Evolutionary conservation across 2,329 filamentous ascomycete genomes (phyloP).

Genomic region (Exophiala spinifera): DNA sequence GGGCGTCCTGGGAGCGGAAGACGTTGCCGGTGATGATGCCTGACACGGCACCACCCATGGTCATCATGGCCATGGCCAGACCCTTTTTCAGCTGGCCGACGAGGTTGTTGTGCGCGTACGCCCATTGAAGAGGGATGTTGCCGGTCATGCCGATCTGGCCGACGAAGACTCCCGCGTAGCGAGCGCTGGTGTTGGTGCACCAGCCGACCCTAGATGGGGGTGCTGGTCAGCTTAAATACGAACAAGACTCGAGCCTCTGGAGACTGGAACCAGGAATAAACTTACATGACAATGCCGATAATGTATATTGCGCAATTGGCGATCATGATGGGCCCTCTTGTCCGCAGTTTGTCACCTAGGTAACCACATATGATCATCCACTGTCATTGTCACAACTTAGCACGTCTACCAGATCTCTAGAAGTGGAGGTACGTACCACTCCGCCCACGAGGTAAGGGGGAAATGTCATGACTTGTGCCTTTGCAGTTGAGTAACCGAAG

Average conservation of each 20-base stretch:
- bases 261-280: slow-evolving; percentile 4
- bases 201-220: too few species aligned
- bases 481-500: slow-evolving; percentile 37
- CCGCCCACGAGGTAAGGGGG: slow-evolving; percentile 38
- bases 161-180: slow-evolving; percentile 25
- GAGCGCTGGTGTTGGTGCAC: slow-evolving; percentile 2
- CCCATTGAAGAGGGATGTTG: slow-evolving; percentile 69
- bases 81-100: slow-evolving; percentile 30
- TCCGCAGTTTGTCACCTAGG: slow-evolving; percentile 22
- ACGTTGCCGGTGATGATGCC: slow-evolving; percentile 40
- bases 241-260: too few species aligned
- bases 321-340: slow-evolving; percentile 23
- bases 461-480: slow-evolving; percentile 34
- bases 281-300: slow-evolving; percentile 24
- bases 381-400: too few species aligned
- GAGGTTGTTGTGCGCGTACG: slow-evolving; percentile 83
- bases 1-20: slow-evolving; percentile 53
- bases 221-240: too few species aligned
- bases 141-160: slow-evolving; percentile 29
- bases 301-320: slow-evolving; percentile 17
- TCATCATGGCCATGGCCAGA: neutral
- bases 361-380: slow-evolving; percentile 32
- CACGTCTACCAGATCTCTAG: too few species aligned
- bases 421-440: slow-evolving; percentile 13
- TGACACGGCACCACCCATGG: neutral